A percentile compares a stretch with the other conserved stretches of the same genome.
phyloP scores from a whole-genome alignment of 2,329 filamentous ascomycete genomes.

The Diatrype stigma region DNA sequence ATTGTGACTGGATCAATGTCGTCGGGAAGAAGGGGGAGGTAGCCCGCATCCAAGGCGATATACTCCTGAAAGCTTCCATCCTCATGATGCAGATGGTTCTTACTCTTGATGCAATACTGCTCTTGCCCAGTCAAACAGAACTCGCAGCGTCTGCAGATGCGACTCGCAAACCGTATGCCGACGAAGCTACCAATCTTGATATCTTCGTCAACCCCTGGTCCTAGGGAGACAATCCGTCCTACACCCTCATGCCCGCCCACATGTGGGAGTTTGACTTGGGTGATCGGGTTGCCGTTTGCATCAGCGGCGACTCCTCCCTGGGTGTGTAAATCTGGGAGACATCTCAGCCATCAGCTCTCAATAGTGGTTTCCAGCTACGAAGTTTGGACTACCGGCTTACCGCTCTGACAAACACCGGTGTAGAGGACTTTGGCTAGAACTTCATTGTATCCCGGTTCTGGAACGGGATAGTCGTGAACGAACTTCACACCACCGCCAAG shows the following conservation, averaged over 20 bases:
- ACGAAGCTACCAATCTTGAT: constrained; percentile 35
- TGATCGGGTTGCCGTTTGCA: constrained; percentile 35
- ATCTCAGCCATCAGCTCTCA: too few relatives aligned
- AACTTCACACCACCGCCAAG: constrained; percentile 34
- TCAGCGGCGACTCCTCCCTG: constrained; percentile 31
- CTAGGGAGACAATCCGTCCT: constrained; percentile 35
- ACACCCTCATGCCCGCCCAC: constrained; percentile 43
- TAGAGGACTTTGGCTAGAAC: constrained; percentile 41
- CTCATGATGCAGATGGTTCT: constrained; percentile 41
- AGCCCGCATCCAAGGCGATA: constrained; percentile 38
- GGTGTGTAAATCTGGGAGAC: constrained; percentile 33
- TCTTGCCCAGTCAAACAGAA: constrained; percentile 33
- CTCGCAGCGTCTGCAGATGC: constrained; percentile 38
- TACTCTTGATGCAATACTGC: constrained; percentile 36
- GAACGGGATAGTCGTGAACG: constrained; percentile 34
- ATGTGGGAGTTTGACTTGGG: constrained; percentile 39
- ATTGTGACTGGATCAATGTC: constrained; percentile 36
- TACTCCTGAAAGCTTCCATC: constrained; percentile 43
- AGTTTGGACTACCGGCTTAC: constrained; percentile 18
- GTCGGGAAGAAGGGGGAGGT: constrained; percentile 37
- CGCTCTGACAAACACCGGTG: constrained; percentile 40
- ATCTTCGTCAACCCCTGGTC: constrained; percentile 29
- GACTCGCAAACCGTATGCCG: constrained; percentile 37
- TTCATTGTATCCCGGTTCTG: constrained; percentile 33
- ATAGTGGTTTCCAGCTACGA: too few relatives aligned